Conservation (phyloP, 1,284 basidiomycete species). For the Tilletia indica region DNA sequence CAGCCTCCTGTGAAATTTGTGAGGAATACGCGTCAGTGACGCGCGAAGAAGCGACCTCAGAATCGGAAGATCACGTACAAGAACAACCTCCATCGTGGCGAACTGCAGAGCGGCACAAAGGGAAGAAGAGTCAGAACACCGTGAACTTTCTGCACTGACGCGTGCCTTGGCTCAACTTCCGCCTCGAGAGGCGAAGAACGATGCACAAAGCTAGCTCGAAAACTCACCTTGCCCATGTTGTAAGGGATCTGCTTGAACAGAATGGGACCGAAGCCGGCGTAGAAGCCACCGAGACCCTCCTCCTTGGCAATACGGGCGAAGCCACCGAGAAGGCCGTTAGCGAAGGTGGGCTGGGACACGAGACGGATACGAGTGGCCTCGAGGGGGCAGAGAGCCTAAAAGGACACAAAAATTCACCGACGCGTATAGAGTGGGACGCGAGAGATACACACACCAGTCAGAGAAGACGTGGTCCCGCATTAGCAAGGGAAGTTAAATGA, state of each 20-base stretch:
- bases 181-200: background rate
- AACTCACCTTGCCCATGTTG: conserved; percentile 61
- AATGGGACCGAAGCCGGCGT: conserved; percentile 59
- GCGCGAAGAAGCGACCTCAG: background rate
- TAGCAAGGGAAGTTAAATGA: background rate
- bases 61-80: conserved; percentile 19
- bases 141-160: background rate
- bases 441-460: background rate
- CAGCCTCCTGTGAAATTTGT: conserved; percentile 55
- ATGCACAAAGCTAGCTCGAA: conserved; percentile 10
- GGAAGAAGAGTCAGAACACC: conserved; percentile 20
- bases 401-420: background rate
- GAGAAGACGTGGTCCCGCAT: background rate
- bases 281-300: conserved; percentile 55
- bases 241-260: conserved; percentile 56
- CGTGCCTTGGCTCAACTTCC: background rate
- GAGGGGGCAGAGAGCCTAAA: conserved; percentile 50
- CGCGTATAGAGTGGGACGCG: background rate
- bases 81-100: conserved; percentile 50
- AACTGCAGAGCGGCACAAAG: background rate
- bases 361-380: conserved; percentile 56
- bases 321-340: conserved; percentile 52
- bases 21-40: background rate
- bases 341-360: conserved; percentile 54
- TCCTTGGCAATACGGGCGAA: conserved; percentile 51